Evolutionary conservation across 192 early-diverging fungal species (phyloP).

Genomic region (Rhizoclosmatium sp.): DNA sequence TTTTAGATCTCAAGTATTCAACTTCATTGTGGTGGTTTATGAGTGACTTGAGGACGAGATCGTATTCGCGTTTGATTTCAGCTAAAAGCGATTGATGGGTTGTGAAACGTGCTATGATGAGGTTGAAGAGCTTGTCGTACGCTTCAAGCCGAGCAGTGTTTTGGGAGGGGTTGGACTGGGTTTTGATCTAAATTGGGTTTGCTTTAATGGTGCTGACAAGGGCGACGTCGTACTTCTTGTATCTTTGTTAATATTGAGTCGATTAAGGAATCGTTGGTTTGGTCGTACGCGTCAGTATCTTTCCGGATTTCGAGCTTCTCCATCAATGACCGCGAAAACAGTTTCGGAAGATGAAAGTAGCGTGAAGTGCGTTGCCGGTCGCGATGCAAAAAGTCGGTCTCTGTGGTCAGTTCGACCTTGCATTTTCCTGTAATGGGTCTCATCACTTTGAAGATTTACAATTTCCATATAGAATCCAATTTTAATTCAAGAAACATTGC

Average conservation of each 20-base stretch:
- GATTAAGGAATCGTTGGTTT: background rate
- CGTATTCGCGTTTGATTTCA: constrained; percentile 42
- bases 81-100: constrained; percentile 19
- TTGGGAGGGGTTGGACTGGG: background rate
- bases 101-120: constrained; percentile 32
- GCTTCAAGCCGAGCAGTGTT: constrained; percentile 6
- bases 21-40: constrained; percentile 27
- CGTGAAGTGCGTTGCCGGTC: constrained; percentile 15
- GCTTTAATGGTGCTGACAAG: background rate
- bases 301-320: constrained; percentile 22
- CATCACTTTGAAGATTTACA: too few species aligned
- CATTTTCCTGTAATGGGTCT: background rate
- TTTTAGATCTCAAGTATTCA: constrained; percentile 32
- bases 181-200: constrained; percentile 1
- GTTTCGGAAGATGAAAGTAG: constrained; percentile 28
- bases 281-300: background rate
- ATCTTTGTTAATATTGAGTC: background rate
- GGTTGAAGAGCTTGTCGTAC: constrained; percentile 33
- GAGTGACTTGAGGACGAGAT: constrained; percentile 18
- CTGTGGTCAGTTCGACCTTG: background rate
- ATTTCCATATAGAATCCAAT: background rate
- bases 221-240: background rate
- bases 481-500: background rate
- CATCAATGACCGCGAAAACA: constrained; percentile 19
- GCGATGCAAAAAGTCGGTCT: constrained; percentile 5